Evolutionary conservation across 2,329 filamentous ascomycete species (phyloP), one percentile per base, ranked within the genome.

Genomic region (Fusarium sp.): DNA sequence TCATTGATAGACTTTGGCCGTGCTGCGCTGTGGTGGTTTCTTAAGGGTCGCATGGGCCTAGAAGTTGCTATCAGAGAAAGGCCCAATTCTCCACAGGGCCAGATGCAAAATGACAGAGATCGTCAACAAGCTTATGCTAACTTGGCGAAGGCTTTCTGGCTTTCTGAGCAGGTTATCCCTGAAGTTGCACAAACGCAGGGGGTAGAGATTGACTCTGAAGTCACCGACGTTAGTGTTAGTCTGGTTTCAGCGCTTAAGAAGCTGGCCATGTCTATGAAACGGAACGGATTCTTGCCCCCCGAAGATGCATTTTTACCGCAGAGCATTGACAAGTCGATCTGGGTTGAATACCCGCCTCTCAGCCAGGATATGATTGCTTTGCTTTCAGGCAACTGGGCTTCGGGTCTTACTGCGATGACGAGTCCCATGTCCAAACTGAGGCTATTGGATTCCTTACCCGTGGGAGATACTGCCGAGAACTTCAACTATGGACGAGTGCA

Each of bases 1-100:
- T 83, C 88, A 0, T 84, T 91, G 1, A 84, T 86, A 48, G 88
- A 93, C 63, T 91, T 94, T 82, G 84, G 91, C 12, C 87, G 92
- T 61, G 90, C 90, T 25, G 90, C 89, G 6, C 83, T 93, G 1
- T 98, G 94, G 94, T 98, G 94, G 94, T 97, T 97, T 75, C 77
- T 97, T 46, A 91, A 89, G 71, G 94, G 94, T 21, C 90, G 94
- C 65, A 88, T 90, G 75, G 89, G 90, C 12, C 84, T 97, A 53
- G 94, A 97, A 77, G 79, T 82, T 14, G 84, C 90, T 41, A 89
- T 97, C 48, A 86, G 93, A 64, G 89, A 88, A 54, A 86, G 88
- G 9, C 85, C 90, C 30, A 77, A 53, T 39, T 74, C 78, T 9
- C 83, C 86, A 7, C 85, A 89, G 65, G 82, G 80, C 11, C 82